Percentiles rank a stretch among this genome's conserved stretches.
phyloP scores from a whole-genome alignment of 768 basidiomycete species.

The Lyophyllum shimeji region DNA sequence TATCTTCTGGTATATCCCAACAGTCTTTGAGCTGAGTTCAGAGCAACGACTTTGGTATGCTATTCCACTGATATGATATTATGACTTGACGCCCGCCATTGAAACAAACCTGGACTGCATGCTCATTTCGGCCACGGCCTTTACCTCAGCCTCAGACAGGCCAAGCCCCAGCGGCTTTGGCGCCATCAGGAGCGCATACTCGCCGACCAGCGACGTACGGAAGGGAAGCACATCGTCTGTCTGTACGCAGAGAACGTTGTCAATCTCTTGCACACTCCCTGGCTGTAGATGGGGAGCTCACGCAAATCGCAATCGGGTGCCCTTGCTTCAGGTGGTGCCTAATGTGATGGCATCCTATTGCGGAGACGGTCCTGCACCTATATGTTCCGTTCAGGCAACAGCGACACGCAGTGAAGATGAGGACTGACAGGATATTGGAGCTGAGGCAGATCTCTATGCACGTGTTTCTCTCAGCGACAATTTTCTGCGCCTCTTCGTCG shows the following conservation, averaged over 20 bases:
- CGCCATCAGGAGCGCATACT: conserved; percentile 81
- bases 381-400: neutral
- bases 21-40: too few relatives aligned
- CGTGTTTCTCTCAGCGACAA: conserved; percentile 53
- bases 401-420: neutral
- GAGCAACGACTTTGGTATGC: neutral
- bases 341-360: conserved; percentile 73
- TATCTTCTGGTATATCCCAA: too few relatives aligned
- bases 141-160: conserved; percentile 56
- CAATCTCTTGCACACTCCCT: neutral
- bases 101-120: conserved; percentile 39
- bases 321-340: conserved; percentile 57
- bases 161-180: conserved; percentile 71
- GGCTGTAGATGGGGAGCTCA: conserved; percentile 32
- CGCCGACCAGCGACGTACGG: conserved; percentile 68
- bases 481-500: conserved; percentile 51
- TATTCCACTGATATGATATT: neutral
- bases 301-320: conserved; percentile 78
- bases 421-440: conserved; percentile 70
- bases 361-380: conserved; percentile 69
- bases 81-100: neutral
- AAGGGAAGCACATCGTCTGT: conserved; percentile 85
- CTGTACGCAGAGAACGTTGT: conserved; percentile 33
- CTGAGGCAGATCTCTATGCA: conserved; percentile 81
- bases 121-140: conserved; percentile 57